Percentiles rank a stretch among this genome's conserved stretches.
Evolutionary conservation across 257 asterid species (phyloP).

Genomic region (Solanum sejunctum): DNA sequence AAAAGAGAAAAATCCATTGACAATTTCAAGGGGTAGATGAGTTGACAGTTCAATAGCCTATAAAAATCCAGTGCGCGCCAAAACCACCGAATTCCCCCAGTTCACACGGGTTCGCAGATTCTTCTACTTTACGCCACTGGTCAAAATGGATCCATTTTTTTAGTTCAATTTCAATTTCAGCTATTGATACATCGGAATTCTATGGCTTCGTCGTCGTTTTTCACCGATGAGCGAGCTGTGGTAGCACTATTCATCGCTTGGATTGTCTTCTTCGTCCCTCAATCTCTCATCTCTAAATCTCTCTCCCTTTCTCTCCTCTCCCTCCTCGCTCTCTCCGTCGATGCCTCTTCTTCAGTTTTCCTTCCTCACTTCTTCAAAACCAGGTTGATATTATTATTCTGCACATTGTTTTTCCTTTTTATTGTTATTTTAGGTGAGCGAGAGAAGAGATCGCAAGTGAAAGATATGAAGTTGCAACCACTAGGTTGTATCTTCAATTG

Average conservation of each 20-base stretch:
- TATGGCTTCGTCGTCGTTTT: slow-evolving; percentile 32
- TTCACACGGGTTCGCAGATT: background rate
- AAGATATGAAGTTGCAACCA: background rate
- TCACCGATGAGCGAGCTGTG: slow-evolving; percentile 88
- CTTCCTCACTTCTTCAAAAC: slow-evolving; percentile 34
- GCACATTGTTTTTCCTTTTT: background rate
- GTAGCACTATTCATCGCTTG: slow-evolving; percentile 42
- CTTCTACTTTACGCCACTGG: background rate
- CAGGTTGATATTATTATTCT: slow-evolving; percentile 27
- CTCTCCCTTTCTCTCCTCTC: slow-evolving; percentile 39
- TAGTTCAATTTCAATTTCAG: background rate
- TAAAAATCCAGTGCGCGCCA: slow-evolving; percentile 16
- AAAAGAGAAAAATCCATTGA: background rate
- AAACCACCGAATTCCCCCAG: background rate
- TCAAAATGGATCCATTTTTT: background rate
- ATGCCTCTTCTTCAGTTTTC: slow-evolving; percentile 37
- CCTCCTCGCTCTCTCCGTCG: slow-evolving; percentile 57
- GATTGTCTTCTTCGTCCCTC: slow-evolving; percentile 42
- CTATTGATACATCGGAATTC: background rate
- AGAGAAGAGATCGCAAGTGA: background rate
- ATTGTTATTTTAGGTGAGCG: background rate
- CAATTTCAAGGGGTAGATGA: background rate
- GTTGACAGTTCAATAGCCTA: background rate
- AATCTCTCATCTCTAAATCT: slow-evolving; percentile 44
- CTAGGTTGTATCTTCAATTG: background rate